Percentiles rank a stretch among this genome's conserved stretches.
Conservation (phyloP, 2,329 filamentous ascomycete genomes). For the Hymenoscyphus salicellus region DNA sequence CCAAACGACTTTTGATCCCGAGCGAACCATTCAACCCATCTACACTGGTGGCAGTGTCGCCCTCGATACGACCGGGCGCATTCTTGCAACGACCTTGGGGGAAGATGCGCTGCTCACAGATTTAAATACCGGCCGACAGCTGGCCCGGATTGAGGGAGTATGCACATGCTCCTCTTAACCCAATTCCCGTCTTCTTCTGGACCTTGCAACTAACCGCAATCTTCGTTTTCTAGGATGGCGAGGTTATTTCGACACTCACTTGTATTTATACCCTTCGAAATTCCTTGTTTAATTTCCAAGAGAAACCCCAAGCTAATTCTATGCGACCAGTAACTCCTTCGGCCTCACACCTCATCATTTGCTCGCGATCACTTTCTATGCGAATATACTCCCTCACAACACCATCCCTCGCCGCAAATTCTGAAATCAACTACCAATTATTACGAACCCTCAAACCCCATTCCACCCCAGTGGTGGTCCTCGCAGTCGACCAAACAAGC, state of each 20-base stretch:
- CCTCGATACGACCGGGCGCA: slow-evolving; percentile 73
- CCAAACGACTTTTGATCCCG: slow-evolving; percentile 87
- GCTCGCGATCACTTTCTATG: slow-evolving; percentile 95
- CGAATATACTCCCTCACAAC: slow-evolving; percentile 75
- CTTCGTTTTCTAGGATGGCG: slow-evolving; percentile 60
- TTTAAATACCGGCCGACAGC: slow-evolving; percentile 74
- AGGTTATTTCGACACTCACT: slow-evolving; percentile 72
- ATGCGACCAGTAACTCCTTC: slow-evolving; percentile 70
- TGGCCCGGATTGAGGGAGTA: slow-evolving; percentile 86
- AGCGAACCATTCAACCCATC: slow-evolving; percentile 82
- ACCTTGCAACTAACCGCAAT: slow-evolving; percentile 28
- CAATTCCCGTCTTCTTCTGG: slow-evolving; percentile 10
- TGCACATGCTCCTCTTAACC: slow-evolving; percentile 25
- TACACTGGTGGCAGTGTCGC: slow-evolving; percentile 89
- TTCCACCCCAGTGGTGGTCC: slow-evolving; percentile 80
- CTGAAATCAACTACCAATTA: slow-evolving; percentile 62
- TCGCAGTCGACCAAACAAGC: slow-evolving; percentile 80
- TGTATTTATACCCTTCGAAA: slow-evolving; percentile 43
- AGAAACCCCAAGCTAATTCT: slow-evolving; percentile 22
- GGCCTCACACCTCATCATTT: slow-evolving; percentile 82
- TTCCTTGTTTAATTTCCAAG: slow-evolving; percentile 12
- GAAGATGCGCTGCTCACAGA: slow-evolving; percentile 90
- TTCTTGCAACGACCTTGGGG: slow-evolving; percentile 84
- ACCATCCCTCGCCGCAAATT: slow-evolving; percentile 52
- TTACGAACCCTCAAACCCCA: slow-evolving; percentile 85